Percentiles rank a stretch among this genome's conserved stretches.
These are phyloP conservation scores for Acanthamoeba healyi DNA, from an alignment of 208 protist species.

Conservation along the genomic window DNA sequence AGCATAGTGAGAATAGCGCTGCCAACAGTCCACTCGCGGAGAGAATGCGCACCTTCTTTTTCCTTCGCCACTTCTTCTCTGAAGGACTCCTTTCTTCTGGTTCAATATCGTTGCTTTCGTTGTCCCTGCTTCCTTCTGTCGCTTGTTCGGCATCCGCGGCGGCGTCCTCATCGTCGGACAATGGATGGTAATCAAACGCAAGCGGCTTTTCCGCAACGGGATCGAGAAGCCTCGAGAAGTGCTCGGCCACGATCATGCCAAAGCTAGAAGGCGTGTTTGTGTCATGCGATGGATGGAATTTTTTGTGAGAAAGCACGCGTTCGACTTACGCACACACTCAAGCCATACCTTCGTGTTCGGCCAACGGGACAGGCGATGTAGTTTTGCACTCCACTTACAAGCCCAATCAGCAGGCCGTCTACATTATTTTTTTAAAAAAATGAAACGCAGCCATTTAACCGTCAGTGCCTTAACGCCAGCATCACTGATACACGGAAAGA, in stretches of 20 bases:
- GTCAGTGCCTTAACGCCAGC: no score
- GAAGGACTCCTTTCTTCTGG: background rate
- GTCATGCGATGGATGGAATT: no score
- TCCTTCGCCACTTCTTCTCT: background rate
- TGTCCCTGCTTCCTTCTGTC: background rate
- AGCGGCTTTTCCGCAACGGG: conserved; percentile 1
- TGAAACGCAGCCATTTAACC: no score
- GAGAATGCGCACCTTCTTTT: background rate
- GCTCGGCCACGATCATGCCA: conserved; percentile 53
- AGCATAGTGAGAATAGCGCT: background rate
- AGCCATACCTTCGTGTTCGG: background rate
- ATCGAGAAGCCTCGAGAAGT: conserved; percentile 43
- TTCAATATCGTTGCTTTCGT: no score
- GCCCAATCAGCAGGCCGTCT: conserved; percentile 7
- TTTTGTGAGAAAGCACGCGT: no score
- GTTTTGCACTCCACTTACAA: conserved; percentile 14
- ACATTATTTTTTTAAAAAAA: no score
- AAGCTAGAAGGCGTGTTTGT: no score
- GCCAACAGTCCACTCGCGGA: background rate
- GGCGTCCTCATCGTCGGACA: conserved; percentile 23
- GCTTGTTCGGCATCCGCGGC: no score
- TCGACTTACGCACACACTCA: no score
- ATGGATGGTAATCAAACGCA: conserved; percentile 7
- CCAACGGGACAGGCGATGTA: conserved; percentile 46
- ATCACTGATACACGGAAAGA: no score